Conservation (phyloP, 2,329 filamentous ascomycete genomes). For the Paecilomyces formosus region DNA sequence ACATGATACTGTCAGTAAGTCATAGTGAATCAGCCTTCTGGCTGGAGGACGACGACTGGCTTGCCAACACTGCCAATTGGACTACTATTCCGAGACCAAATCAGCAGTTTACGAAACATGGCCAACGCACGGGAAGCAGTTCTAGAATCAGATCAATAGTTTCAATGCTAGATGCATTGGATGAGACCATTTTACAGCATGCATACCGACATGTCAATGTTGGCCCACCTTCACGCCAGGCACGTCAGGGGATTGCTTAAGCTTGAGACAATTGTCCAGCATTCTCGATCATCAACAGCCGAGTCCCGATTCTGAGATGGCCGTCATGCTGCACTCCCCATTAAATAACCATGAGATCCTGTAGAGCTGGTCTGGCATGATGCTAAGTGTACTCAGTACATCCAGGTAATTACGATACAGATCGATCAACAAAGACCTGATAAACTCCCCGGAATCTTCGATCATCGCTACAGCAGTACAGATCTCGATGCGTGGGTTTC, state of each 20-base stretch:
- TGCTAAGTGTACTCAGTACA: not conserved
- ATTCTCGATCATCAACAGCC: not conserved
- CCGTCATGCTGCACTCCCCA: not conserved
- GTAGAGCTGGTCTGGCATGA: not conserved
- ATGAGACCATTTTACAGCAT: not conserved
- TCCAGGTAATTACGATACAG: not conserved
- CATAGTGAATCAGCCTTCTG: not conserved
- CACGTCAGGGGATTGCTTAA: not conserved
- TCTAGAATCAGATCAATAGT: not conserved
- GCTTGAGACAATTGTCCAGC: not conserved
- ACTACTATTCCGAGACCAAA: not conserved
- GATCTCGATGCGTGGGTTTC: not conserved
- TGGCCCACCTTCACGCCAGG: not conserved
- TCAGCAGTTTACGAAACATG: not conserved
- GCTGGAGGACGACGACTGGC: not conserved
- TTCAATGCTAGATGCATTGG: not conserved
- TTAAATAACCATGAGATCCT: not conserved
- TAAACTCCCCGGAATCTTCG: not conserved
- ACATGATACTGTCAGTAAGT: not conserved
- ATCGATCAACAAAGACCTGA: not conserved
- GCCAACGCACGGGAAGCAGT: not conserved
- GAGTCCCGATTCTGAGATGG: not conserved
- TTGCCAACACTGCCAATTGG: not conserved
- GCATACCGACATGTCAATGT: not conserved
- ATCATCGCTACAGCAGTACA: not conserved